phyloP scores from a whole-genome alignment of 257 asterid genomes.

The Solanum chiquidenum region DNA sequence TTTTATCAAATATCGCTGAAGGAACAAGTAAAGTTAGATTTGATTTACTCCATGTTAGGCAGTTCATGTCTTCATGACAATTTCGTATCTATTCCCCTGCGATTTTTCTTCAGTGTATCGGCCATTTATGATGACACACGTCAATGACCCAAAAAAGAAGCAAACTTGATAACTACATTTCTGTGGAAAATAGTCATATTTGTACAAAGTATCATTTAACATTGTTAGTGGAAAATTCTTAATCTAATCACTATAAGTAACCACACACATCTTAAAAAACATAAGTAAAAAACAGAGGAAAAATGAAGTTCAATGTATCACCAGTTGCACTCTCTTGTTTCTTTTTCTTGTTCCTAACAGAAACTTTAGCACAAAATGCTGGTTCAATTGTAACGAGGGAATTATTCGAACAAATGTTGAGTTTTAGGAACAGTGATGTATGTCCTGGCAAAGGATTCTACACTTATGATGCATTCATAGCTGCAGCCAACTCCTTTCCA shows the following conservation, averaged over 20 bases:
- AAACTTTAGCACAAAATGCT: not conserved
- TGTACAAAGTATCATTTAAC: not conserved
- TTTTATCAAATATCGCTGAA: too few relatives aligned
- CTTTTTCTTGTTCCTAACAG: not conserved
- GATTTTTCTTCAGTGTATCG: not conserved
- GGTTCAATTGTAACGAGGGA: not conserved
- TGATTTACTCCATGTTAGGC: not conserved
- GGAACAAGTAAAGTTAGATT: not conserved
- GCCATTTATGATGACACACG: not conserved
- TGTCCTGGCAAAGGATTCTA: constrained; percentile 19
- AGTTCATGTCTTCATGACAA: not conserved
- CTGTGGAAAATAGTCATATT: not conserved
- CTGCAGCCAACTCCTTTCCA: constrained; percentile 15
- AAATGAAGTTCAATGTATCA: not conserved
- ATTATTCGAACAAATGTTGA: constrained; percentile 11
- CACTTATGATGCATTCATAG: constrained; percentile 18
- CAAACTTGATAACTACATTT: not conserved
- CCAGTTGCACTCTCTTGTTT: not conserved
- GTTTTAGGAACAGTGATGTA: not conserved
- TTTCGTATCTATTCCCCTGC: not conserved
- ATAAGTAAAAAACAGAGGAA: not conserved
- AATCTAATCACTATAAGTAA: not conserved
- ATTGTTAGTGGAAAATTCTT: not conserved
- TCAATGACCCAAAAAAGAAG: not conserved
- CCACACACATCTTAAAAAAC: not conserved